Evolutionary conservation across 129 eudicot genomes (phyloP).

Genomic region (Chrysanthemum lavandulifolium): DNA sequence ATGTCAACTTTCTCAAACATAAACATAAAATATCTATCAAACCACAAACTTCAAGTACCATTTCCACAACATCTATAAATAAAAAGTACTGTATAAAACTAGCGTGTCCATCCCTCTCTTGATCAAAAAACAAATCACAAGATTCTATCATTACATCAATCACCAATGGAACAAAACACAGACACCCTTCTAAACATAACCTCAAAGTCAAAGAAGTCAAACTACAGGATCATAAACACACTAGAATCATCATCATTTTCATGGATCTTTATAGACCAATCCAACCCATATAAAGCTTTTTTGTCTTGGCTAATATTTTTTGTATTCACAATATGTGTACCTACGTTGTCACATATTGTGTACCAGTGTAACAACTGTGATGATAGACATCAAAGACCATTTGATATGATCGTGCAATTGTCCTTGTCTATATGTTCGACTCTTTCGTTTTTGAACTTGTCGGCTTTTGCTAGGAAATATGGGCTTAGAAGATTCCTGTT

Average conservation of each 20-base stretch:
- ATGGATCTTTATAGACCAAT: constrained; percentile 80
- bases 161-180: constrained; percentile 39
- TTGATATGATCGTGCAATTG: constrained; percentile 62
- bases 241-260: constrained; percentile 45
- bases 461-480: constrained; percentile 50
- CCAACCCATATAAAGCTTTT: constrained; percentile 53
- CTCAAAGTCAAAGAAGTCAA: constrained; percentile 26
- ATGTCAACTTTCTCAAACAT: too few relatives aligned
- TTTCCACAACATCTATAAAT: too few relatives aligned
- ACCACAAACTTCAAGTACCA: too few relatives aligned
- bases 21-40: too few relatives aligned
- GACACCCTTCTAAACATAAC: constrained; percentile 19
- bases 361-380: constrained; percentile 70
- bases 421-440: constrained; percentile 57
- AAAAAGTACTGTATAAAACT: constrained; percentile 15
- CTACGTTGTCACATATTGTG: constrained; percentile 60
- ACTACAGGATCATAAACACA: constrained; percentile 38
- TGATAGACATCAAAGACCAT: constrained; percentile 56
- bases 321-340: constrained; percentile 64
- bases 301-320: constrained; percentile 67
- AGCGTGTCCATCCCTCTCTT: constrained; percentile 7
- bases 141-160: neutral
- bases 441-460: constrained; percentile 56
- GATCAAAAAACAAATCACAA: neutral
- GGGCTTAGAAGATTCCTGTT: constrained; percentile 75